Percentiles rank a stretch among this genome's conserved stretches.
phyloP scores from a whole-genome alignment of 2,329 filamentous ascomycete species.

The Nemania abortiva region DNA sequence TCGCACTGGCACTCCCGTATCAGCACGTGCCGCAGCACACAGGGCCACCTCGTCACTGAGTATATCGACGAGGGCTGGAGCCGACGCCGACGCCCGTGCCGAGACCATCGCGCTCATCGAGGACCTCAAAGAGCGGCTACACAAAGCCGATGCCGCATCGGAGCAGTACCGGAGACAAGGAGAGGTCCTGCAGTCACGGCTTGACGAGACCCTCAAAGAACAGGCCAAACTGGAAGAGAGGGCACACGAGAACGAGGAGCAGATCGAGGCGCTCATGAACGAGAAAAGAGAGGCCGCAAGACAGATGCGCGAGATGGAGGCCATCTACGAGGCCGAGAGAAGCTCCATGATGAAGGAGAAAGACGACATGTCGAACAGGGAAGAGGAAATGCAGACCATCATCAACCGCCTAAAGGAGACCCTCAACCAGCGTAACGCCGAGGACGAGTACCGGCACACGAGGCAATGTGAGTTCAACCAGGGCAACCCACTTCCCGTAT shows the following conservation, averaged over 20 bases:
- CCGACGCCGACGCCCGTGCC: conserved; percentile 79
- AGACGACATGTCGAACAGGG: conserved; percentile 83
- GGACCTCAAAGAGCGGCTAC: conserved; percentile 84
- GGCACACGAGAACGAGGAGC: conserved; percentile 86
- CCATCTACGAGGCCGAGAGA: conserved; percentile 91
- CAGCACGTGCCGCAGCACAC: conserved; percentile 77
- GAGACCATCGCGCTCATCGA: conserved; percentile 84
- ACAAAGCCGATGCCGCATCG: conserved; percentile 81
- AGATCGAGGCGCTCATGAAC: conserved; percentile 82
- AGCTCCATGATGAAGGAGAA: conserved; percentile 90
- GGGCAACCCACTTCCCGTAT: background rate
- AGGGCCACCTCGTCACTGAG: conserved; percentile 65
- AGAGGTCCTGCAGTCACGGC: conserved; percentile 83
- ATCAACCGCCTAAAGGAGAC: conserved; percentile 94
- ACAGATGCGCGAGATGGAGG: conserved; percentile 90
- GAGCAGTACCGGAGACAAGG: conserved; percentile 87
- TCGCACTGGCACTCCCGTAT: conserved; percentile 74
- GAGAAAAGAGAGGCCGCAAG: conserved; percentile 86
- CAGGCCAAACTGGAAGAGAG: conserved; percentile 89
- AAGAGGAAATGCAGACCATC: conserved; percentile 90
- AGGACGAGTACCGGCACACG: conserved; percentile 69
- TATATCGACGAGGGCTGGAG: conserved; percentile 61
- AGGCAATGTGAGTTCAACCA: conserved; percentile 64
- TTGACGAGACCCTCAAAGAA: conserved; percentile 87
- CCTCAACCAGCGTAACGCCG: conserved; percentile 75